Evolutionary conservation across 768 basidiomycete species (phyloP), one percentile per base, ranked within the genome.

Genomic region (Tephrocybe sp.): DNA sequence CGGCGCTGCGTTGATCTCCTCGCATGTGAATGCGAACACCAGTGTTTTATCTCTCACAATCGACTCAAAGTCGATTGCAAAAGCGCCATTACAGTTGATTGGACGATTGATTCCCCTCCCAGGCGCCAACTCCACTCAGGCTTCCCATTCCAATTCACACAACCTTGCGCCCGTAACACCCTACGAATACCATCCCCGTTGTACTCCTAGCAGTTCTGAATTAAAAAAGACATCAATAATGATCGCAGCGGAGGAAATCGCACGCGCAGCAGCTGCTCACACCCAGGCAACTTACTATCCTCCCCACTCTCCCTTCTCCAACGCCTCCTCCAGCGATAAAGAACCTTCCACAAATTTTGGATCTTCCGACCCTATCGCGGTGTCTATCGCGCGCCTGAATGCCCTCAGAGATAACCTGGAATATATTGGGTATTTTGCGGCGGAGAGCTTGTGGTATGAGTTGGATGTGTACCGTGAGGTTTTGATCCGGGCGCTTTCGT

Each of bases 361-460:
- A 26, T 26, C 26, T 3, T 26, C 26, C 3, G 20, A 68, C 23
- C 52, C 59, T 11, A 52, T 73, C 9, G 47, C 68, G n/a, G 41
- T 50, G 11, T 59, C 63, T 0, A 52, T 55, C 8, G 52, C 57
- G 42, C 41, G 45, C 20, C 59, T 72, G 5, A 59, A 71, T 23
- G 65, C 64, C 32, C 58, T 74, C 14, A 58, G 61, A 17, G 68
- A 69, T 39, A 73, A 74, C 43, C 54, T 73, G 13, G 54, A 60
- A 10, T 61, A 65, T 40, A 49, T 74, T 32, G 72, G 73, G 4
- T 68, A 67, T 48, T 71, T 62, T 45, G 59, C 53, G 14, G 36
- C 62, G 16, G 54, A 58, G 26, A 26, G 26, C 11, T 50, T 74
- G 1, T 72, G 73, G 73, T 52, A 58, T 26, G 68, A 72, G 36